Base-by-base conservation (phyloP, 306 rosid species). In the Betula pendula region DNA sequence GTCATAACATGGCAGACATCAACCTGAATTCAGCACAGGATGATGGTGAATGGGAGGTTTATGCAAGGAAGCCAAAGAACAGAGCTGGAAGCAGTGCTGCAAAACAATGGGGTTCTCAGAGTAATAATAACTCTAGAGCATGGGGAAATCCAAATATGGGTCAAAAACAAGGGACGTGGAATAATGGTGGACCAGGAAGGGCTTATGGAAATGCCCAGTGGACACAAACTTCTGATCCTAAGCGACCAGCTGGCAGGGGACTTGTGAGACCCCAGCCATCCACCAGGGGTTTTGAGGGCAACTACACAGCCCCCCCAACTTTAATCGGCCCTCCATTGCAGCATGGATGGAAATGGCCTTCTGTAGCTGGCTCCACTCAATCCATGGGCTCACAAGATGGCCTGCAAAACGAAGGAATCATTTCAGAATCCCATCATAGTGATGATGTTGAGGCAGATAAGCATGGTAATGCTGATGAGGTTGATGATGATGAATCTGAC, bases 261-360 rank as follows among this genome's bases (percentile, higher is more conserved):
- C 84, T 81, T 70, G 65, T 33, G 16, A 62, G 86, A 81, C 75
- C 75, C 19, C 88, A 83, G 16, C 55, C 77, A 20, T 53, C 85
- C 40, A 3, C 80, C 4, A 74, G 72, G 81, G 81, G 78, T 75
- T 55, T 35, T 8, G 90, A 82, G 24, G 76, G 66, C 52, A 79
- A 50, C 77, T 69, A 67, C 49, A 60, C 24, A 73, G 20, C 77
- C 48, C 59, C 87, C 5, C 84, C 70, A 62, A 73, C 92, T 19
- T 35, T 76, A 65, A 81, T 85, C 53, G 85, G 48, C 56, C 93
- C 95, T 73, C 97, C 98, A 0, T 83, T 93, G 60, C 76, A 88
- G 83, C 82, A 82, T 77, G 97, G 97, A n/a, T 93, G 98, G 97
- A 87, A 88, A 75, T 93, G 98, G 96, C 82, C 74, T 72, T 80